Percentiles rank a stretch among this genome's conserved stretches.
Evolutionary conservation across 1,139 yeast genomes (phyloP).

Genomic region (Yamadazyma friedrichii): DNA sequence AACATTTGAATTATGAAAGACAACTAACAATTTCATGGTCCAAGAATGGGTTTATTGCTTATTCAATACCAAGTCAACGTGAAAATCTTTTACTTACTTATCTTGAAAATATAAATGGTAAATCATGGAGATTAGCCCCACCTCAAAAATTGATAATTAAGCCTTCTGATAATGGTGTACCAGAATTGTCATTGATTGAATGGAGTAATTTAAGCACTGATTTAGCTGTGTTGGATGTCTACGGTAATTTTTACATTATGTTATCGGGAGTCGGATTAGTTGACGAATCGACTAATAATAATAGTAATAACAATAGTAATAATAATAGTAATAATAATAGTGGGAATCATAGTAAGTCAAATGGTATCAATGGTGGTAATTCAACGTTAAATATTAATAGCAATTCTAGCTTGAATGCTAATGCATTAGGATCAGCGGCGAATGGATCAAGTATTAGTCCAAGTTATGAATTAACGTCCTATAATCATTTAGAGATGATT

Average conservation of each 20-base stretch:
- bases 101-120: slow-evolving; percentile 63
- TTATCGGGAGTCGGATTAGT: slow-evolving; percentile 45
- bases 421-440: not conserved
- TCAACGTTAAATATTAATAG: slow-evolving; percentile 1
- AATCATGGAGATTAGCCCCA: slow-evolving; percentile 62
- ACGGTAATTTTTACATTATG: slow-evolving; percentile 50
- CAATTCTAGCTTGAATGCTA: not conserved
- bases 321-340: not conserved
- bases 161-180: slow-evolving; percentile 28
- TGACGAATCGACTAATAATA: slow-evolving; percentile 15
- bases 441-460: slow-evolving; percentile 16
- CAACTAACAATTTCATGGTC: slow-evolving; percentile 60
- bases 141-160: slow-evolving; percentile 43
- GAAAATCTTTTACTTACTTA: slow-evolving; percentile 53
- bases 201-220: slow-evolving; percentile 58
- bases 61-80: slow-evolving; percentile 32
- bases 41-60: slow-evolving; percentile 71
- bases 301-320: not conserved
- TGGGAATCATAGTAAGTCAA: not conserved
- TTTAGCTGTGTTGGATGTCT: slow-evolving; percentile 47
- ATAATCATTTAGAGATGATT: slow-evolving; percentile 47
- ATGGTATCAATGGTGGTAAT: slow-evolving; percentile 1
- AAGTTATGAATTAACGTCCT: slow-evolving; percentile 45
- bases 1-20: not conserved
- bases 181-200: slow-evolving; percentile 31